These are phyloP conservation scores for Fraxinus albicans DNA, from an alignment of 305 asterid genomes.

Conservation along the genomic window DNA sequence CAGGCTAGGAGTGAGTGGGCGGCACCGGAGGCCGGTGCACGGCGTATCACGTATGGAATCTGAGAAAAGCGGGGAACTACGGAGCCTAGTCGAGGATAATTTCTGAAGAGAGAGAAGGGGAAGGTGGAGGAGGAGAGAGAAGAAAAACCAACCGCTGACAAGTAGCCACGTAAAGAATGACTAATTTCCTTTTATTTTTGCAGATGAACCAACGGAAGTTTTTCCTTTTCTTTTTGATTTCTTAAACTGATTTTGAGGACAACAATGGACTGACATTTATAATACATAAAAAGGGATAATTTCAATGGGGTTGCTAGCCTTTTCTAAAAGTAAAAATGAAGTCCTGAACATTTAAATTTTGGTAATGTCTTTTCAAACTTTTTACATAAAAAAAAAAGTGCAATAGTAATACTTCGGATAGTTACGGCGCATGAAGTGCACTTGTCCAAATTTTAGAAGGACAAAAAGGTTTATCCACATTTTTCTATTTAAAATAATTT, in stretches of 20 bases:
- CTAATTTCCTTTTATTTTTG: not conserved
- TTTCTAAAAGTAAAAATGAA: not conserved
- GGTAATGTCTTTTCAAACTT: not conserved
- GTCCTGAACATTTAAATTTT: not conserved
- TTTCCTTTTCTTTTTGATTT: not conserved
- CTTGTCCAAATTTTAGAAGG: not conserved
- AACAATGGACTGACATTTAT: not conserved
- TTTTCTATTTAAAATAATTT: no score
- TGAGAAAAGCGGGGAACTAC: conserved; percentile 27
- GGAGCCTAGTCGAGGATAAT: conserved; percentile 24
- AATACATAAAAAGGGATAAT: not conserved
- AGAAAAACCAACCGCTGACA: not conserved
- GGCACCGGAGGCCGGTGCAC: conserved; percentile 8
- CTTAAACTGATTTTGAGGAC: not conserved
- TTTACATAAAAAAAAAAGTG: not conserved
- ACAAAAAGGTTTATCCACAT: not conserved
- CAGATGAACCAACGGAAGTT: not conserved
- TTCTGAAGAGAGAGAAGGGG: conserved; percentile 19
- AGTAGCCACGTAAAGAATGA: not conserved
- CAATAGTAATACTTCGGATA: not conserved
- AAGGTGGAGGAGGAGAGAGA: conserved; percentile 10
- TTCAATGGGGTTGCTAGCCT: not conserved
- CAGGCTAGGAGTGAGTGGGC: not conserved
- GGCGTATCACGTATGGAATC: not conserved
- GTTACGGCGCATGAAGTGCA: not conserved